Percentiles rank a stretch among this genome's conserved stretches.
These are phyloP conservation scores for Alternaria longipes DNA, from an alignment of 2,329 filamentous ascomycete genomes.

Conservation along the genomic window DNA sequence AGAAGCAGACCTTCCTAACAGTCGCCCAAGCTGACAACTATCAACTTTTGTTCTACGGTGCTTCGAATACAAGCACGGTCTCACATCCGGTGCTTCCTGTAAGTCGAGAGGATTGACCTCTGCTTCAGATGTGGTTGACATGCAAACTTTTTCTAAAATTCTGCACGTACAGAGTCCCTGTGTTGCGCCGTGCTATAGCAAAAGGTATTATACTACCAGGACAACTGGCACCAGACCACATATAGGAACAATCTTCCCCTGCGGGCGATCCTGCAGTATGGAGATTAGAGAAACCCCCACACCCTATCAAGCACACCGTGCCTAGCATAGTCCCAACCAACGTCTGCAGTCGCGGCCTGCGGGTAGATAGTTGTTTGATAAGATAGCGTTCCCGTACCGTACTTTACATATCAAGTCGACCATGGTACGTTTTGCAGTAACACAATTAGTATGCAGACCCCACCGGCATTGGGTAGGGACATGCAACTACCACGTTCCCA, in stretches of 20 bases:
- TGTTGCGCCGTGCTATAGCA: slow-evolving; percentile 13
- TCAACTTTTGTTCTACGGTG: slow-evolving; percentile 7
- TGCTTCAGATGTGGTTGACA: slow-evolving; percentile 5
- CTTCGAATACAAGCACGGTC: slow-evolving; percentile 5
- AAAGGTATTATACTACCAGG: slow-evolving; percentile 11
- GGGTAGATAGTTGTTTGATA: slow-evolving; percentile 11
- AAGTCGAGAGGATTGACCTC: slow-evolving; percentile 1
- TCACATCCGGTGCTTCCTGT: slow-evolving; percentile 2
- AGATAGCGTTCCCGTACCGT: slow-evolving; percentile 11
- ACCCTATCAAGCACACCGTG: slow-evolving; percentile 1
- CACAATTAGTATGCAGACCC: slow-evolving; percentile 1
- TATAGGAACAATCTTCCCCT: slow-evolving; percentile 13
- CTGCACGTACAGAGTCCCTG: slow-evolving; percentile 7
- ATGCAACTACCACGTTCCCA: slow-evolving; percentile 7
- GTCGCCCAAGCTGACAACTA: slow-evolving; percentile 8
- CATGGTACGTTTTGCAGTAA: slow-evolving; percentile 8
- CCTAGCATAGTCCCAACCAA: background rate
- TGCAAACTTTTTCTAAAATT: slow-evolving; percentile 6
- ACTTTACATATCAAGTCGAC: slow-evolving; percentile 5
- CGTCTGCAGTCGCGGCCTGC: slow-evolving; percentile 3
- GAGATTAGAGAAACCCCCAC: background rate
- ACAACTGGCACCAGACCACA: slow-evolving; percentile 4
- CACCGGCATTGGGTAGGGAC: background rate
- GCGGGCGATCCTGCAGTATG: slow-evolving; percentile 5
- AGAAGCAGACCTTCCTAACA: slow-evolving; percentile 1